Evolutionary conservation across 352 stramenopile species (phyloP).

Genomic region (Globisporangium barbulae): DNA sequence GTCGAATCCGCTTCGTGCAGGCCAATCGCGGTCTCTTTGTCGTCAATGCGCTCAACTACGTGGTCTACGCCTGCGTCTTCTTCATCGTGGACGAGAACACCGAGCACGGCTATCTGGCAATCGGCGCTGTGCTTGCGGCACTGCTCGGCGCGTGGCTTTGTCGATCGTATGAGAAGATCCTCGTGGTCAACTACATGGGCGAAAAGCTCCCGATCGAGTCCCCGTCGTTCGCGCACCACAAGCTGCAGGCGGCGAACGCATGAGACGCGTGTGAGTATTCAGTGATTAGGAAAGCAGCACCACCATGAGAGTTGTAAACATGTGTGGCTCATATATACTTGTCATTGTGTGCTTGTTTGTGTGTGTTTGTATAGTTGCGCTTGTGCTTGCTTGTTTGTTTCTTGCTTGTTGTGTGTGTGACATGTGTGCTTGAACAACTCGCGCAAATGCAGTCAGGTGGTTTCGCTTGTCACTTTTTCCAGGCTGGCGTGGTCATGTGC

Average conservation of each 20-base stretch:
- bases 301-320: neutral
- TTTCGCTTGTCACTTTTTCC: constrained; percentile 45
- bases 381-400: neutral
- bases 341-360: constrained; percentile 3
- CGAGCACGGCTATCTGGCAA: constrained; percentile 1
- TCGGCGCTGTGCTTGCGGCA: constrained; percentile 15
- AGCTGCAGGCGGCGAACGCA: neutral
- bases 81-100: constrained; percentile 18
- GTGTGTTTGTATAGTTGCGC: neutral
- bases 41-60: constrained; percentile 22
- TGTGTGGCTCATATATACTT: constrained; percentile 5
- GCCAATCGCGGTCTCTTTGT: constrained; percentile 26
- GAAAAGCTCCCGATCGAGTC: constrained; percentile 26
- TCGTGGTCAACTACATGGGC: constrained; percentile 16
- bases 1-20: constrained; percentile 22
- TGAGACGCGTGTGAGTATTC: neutral
- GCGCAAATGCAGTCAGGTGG: neutral
- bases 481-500: constrained; percentile 68
- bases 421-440: neutral
- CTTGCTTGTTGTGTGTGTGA: neutral
- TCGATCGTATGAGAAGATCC: constrained; percentile 18
- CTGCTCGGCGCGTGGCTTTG: constrained; percentile 29
- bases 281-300: neutral
- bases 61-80: constrained; percentile 21
- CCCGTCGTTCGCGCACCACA: constrained; percentile 19